Evolutionary conservation across 352 stramenopile species (phyloP), one percentile per base, ranked within the genome.

Genomic region (Pythium graminicola): DNA sequence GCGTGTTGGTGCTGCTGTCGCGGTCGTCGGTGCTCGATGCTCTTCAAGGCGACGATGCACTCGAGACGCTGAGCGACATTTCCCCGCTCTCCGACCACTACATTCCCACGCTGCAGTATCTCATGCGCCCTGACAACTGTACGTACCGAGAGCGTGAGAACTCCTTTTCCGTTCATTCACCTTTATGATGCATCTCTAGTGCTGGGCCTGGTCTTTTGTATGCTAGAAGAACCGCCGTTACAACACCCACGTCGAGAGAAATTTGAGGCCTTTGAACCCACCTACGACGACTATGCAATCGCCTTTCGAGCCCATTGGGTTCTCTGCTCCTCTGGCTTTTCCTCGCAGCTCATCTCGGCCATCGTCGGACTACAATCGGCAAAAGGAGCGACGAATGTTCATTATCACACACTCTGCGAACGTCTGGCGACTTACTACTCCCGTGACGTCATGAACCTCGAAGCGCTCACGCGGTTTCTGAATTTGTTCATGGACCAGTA

Each of bases 401-500:
- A 50, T 19, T 13, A 57, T 47, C 4, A 46, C 29, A 26, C 50
- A 8, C 61, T 90, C 7, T 69, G 69, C 20, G 35, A 57, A 2
- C 62, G 69, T 3, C 61, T 90, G 0, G 46, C 58, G 2, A 42
- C 57, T 8, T 88, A 71, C 46, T 67, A 80, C 24, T 78, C 75
- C 6, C 64, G 75, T 14, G 74, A 81, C 44, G 67, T 51, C 11
- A 88, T 90, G 80, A 83, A 70, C 10, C 58, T 86, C 4, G 80
- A 90, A 32, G 73, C 69, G 0, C 67, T 86, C 32, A 60, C 67
- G 4, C 67, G 80, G 0, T 84, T 88, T 45, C 45, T 86, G 7
- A 84, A 62, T 24, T 57, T 65, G 11, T 72, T 88, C 46, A 88
- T 90, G 71, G 76, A 87, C 27, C 72, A 87, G 53, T 84, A 82